phyloP scores from a whole-genome alignment of 805 yeast species.

The Candida corydali region DNA sequence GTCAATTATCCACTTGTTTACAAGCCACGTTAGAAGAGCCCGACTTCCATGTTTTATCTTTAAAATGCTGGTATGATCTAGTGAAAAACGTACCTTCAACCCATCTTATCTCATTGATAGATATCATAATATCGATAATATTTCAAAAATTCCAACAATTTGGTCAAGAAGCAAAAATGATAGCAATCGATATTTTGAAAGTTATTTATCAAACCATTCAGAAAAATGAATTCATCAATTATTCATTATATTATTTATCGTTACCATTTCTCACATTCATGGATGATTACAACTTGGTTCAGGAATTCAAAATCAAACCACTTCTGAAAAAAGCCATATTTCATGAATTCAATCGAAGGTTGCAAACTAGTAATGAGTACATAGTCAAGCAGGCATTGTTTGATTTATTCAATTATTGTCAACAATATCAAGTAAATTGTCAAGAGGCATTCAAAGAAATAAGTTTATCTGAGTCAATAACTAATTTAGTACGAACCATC shows the following conservation, averaged over 20 bases:
- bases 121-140: constrained; percentile 68
- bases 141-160: constrained; percentile 63
- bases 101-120: constrained; percentile 63
- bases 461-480: constrained; percentile 23
- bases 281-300: constrained; percentile 15
- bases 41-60: constrained; percentile 55
- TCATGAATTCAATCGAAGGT: constrained; percentile 51
- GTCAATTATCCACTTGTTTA: constrained; percentile 82
- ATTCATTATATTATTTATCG: constrained; percentile 51
- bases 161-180: constrained; percentile 41
- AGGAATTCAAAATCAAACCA: constrained; percentile 23
- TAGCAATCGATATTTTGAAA: constrained; percentile 51
- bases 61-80: constrained; percentile 66
- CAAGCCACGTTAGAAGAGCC: constrained; percentile 70
- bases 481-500: constrained; percentile 48
- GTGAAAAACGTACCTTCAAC: constrained; percentile 52
- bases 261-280: constrained; percentile 43
- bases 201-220: constrained; percentile 25
- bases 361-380: constrained; percentile 60
- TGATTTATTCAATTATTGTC: constrained; percentile 54
- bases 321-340: constrained; percentile 34
- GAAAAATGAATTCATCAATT: constrained; percentile 32
- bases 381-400: constrained; percentile 69
- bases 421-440: constrained; percentile 46
- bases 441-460: constrained; percentile 42